Evolutionary conservation across 495 filamentous ascomycete genomes (phyloP).

Genomic region (Tuber indicum): DNA sequence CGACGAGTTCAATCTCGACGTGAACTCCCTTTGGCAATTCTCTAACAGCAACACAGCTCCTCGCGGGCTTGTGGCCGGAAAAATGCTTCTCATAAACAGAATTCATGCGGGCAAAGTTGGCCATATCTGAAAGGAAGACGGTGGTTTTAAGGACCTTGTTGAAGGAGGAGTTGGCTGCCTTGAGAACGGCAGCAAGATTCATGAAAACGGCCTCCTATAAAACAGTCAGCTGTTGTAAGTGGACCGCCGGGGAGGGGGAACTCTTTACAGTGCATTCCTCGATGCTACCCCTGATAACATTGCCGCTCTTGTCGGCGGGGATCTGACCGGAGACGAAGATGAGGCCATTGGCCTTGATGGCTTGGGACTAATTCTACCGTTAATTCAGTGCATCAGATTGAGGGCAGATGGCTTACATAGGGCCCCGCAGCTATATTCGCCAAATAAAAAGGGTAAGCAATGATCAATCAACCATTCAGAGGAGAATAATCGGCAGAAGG

Average conservation of each 20-base stretch:
- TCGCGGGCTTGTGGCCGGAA: conserved; percentile 63
- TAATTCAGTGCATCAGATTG: too few relatives aligned
- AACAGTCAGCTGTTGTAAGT: neutral
- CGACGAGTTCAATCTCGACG: conserved; percentile 84
- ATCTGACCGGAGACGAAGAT: conserved; percentile 95
- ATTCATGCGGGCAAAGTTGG: conserved; percentile 73
- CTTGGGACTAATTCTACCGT: conserved; percentile 64
- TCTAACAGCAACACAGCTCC: conserved; percentile 86
- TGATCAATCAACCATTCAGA: neutral
- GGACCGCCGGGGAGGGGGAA: conserved; percentile 38
- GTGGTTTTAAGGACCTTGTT: conserved; percentile 64
- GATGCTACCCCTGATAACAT: conserved; percentile 68
- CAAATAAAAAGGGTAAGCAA: conserved; percentile 8
- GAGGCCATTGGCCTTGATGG: conserved; percentile 70
- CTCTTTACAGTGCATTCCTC: conserved; percentile 47
- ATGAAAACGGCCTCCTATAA: conserved; percentile 45
- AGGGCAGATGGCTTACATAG: conserved; percentile 25
- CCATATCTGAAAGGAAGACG: conserved; percentile 64
- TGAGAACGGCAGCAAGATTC: conserved; percentile 61
- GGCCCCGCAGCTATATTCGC: conserved; percentile 38
- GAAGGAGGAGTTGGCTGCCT: conserved; percentile 56
- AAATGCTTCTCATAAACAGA: conserved; percentile 82
- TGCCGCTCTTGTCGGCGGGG: conserved; percentile 67
- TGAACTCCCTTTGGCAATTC: conserved; percentile 83
- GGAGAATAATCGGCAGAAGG: neutral